A percentile compares a stretch with the other conserved stretches of the same genome.
These are phyloP conservation scores for Leptographium lundbergii DNA, from an alignment of 2,329 filamentous ascomycete genomes.

Conservation along the genomic window DNA sequence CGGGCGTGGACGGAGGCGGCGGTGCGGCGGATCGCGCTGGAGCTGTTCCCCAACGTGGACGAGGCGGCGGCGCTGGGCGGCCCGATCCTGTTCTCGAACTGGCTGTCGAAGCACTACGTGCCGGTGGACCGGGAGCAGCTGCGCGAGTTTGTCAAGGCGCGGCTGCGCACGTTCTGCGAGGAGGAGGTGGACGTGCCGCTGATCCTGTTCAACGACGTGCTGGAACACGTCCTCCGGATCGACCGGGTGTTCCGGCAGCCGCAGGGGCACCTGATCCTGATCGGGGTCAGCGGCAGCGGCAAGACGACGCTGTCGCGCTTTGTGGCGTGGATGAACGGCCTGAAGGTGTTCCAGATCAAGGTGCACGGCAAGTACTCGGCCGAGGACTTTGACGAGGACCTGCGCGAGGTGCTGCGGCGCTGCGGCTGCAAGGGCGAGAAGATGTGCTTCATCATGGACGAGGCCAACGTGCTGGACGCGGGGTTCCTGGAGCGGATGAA, in stretches of 20 bases:
- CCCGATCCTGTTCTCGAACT: constrained; percentile 97
- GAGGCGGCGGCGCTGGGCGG: constrained; percentile 78
- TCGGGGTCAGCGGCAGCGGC: constrained; percentile 95
- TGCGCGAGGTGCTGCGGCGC: constrained; percentile 82
- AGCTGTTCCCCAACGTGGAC: constrained; percentile 92
- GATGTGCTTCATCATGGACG: constrained; percentile 99
- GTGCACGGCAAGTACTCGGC: constrained; percentile 97
- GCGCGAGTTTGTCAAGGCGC: constrained; percentile 92
- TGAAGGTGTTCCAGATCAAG: constrained; percentile 99
- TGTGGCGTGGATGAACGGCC: constrained; percentile 98
- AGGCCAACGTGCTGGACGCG: constrained; percentile 95
- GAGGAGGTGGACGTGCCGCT: constrained; percentile 98
- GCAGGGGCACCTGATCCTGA: constrained; percentile 94
- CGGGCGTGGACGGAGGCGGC: constrained; percentile 88
- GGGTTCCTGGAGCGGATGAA: constrained; percentile 99
- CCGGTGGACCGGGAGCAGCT: constrained; percentile 92
- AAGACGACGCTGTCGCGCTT: constrained; percentile 98
- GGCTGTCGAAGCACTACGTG: constrained; percentile 97
- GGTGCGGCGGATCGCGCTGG: constrained; percentile 72
- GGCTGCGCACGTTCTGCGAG: constrained; percentile 96
- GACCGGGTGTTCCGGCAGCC: constrained; percentile 98
- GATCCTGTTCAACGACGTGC: constrained; percentile 97
- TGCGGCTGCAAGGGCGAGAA: constrained; percentile 98
- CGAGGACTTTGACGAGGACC: constrained; percentile 96
- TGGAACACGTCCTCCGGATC: constrained; percentile 96